Percentiles rank a stretch among this genome's conserved stretches.
These are phyloP conservation scores for Barnettozyma californica DNA, from an alignment of 805 yeast genomes.

Conservation along the genomic window DNA sequence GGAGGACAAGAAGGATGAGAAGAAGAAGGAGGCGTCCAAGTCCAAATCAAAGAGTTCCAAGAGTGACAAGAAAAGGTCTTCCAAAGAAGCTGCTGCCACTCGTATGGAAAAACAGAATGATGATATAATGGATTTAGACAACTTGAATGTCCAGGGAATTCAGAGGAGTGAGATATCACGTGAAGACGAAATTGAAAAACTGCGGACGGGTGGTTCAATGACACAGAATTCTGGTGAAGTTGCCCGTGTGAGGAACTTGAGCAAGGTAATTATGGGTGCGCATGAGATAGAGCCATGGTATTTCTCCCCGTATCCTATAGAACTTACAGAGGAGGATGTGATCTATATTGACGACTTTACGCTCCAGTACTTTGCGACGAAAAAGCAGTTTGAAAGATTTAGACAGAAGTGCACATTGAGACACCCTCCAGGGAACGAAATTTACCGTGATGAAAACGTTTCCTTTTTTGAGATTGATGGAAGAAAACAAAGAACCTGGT, in stretches of 20 bases:
- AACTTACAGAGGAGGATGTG: slow-evolving; percentile 86
- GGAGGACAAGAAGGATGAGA: slow-evolving; percentile 30
- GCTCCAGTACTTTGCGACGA: slow-evolving; percentile 79
- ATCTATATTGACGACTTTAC: slow-evolving; percentile 91
- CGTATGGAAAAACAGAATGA: slow-evolving; percentile 17
- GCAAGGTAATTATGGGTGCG: slow-evolving; percentile 76
- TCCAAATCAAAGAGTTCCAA: slow-evolving; percentile 16
- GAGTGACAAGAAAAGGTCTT: slow-evolving; percentile 29
- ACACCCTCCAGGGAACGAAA: slow-evolving; percentile 98
- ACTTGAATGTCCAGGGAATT: slow-evolving; percentile 80
- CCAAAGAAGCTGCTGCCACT: slow-evolving; percentile 16
- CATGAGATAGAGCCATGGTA: slow-evolving; percentile 98
- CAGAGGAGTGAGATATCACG: slow-evolving; percentile 66
- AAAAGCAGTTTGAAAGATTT: slow-evolving; percentile 88
- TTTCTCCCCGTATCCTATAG: slow-evolving; percentile 94
- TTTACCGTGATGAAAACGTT: slow-evolving; percentile 86
- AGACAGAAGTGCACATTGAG: slow-evolving; percentile 80
- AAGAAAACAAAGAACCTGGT: slow-evolving; percentile 93
- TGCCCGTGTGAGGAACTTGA: slow-evolving; percentile 82
- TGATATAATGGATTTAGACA: slow-evolving; percentile 81
- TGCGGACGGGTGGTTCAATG: slow-evolving; percentile 96
- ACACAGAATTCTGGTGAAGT: slow-evolving; percentile 83
- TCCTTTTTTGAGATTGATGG: slow-evolving; percentile 98
- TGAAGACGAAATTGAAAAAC: slow-evolving; percentile 87
- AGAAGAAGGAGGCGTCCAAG: slow-evolving; percentile 27